These are phyloP conservation scores for Pythium rhizo-oryzae DNA, from an alignment of 352 stramenopile species.

Conservation along the genomic window DNA sequence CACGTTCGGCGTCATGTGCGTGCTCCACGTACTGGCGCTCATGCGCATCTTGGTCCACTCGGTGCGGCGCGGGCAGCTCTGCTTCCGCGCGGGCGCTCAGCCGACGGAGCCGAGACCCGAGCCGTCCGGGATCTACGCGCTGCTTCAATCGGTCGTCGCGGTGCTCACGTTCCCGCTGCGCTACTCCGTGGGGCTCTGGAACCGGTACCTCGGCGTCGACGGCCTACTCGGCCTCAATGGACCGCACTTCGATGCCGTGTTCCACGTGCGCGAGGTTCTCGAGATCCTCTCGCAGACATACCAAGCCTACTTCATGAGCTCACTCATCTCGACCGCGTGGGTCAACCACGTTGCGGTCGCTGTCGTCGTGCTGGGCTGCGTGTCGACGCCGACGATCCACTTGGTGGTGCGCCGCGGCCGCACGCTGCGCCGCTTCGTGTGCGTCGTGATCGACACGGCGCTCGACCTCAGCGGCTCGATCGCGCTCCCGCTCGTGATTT, in stretches of 20 bases:
- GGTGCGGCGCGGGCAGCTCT: constrained; percentile 8
- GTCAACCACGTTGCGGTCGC: constrained; percentile 14
- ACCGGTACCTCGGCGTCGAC: constrained; percentile 3
- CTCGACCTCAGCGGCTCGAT: constrained; percentile 16
- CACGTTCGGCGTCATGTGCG: constrained; percentile 2
- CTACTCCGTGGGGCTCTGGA: background rate
- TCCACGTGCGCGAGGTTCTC: constrained; percentile 15
- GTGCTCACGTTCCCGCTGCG: background rate
- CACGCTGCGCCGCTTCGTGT: background rate
- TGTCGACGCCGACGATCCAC: constrained; percentile 4
- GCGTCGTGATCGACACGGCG: constrained; percentile 9
- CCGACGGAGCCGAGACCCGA: background rate
- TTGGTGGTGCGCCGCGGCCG: background rate
- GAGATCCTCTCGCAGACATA: constrained; percentile 21
- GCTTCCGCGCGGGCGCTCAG: background rate
- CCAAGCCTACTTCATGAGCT: constrained; percentile 22
- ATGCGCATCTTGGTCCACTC: constrained; percentile 9
- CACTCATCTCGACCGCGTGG: background rate
- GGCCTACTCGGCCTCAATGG: constrained; percentile 11
- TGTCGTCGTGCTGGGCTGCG: constrained; percentile 10
- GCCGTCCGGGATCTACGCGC: no score
- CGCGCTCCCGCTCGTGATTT: constrained; percentile 3
- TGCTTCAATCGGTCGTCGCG: background rate
- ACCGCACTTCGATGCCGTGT: constrained; percentile 12
- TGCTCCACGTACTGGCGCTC: constrained; percentile 11